These are phyloP conservation scores for Salvia miltiorrhiza DNA, from an alignment of 257 asterid species.

Conservation along the genomic window DNA sequence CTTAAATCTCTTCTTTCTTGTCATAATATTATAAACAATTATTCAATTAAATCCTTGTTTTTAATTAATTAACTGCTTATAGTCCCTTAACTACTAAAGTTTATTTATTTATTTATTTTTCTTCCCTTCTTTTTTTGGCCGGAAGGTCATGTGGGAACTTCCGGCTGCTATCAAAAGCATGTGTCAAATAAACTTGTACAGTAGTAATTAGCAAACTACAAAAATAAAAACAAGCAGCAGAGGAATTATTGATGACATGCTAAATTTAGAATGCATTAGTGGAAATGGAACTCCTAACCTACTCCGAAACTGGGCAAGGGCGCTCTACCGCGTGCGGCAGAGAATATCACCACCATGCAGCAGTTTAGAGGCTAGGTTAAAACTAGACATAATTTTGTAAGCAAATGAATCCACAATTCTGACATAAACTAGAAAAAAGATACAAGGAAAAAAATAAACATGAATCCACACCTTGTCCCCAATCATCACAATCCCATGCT, in stretches of 20 bases:
- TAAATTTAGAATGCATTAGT: not conserved
- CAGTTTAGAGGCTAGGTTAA: not conserved
- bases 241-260: not conserved
- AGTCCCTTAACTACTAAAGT: too few species aligned
- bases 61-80: too few species aligned
- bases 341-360: not conserved
- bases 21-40: too few species aligned
- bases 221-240: not conserved
- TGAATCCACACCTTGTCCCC: constrained; percentile 15
- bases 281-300: not conserved
- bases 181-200: too few species aligned
- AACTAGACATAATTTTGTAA: not conserved
- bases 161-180: too few species aligned
- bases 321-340: not conserved
- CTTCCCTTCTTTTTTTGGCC: too few species aligned
- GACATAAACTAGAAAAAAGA: not conserved
- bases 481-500: constrained; percentile 9
- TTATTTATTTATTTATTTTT: too few species aligned
- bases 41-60: too few species aligned
- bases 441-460: not conserved
- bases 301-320: not conserved
- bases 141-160: too few species aligned
- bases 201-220: not conserved
- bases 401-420: not conserved
- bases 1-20: too few species aligned